Evolutionary conservation across 106 monocot genomes (phyloP), one percentile per base, ranked within the genome.

Genomic region (Amphibolis antarctica): DNA sequence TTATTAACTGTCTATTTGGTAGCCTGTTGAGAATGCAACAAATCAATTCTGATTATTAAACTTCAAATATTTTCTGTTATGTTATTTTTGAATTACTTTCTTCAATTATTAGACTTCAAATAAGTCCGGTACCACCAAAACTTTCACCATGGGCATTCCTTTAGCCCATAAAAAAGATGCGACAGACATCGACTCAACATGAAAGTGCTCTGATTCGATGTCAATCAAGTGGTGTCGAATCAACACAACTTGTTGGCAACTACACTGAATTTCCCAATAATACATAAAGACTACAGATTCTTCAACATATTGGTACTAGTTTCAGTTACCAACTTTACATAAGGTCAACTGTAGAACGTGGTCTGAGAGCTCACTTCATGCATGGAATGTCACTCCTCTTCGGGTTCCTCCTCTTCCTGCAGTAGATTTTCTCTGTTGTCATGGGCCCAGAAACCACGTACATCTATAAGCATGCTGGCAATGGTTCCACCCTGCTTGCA

Each of bases 401-500:
- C 90, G 12, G 88, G 86, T 47, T 96, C 96, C 61, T 96, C 94
- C 70, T 96, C 96, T 67, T 96, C 96, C 76, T 96, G 96, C 1
- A 96, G 78, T 17, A 96, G 96, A 59, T 96, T 96, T 64, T 96
- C 96, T 72, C 90, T 69, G 68, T 96, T 96, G 71, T 96, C 96
- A 22, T 96, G 96, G 30, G 96, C 96, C 96, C 96, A 96, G 74
- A 96, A 96, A 15, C 96, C 96, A 1, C 96, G 89, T 10, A 96
- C 90, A 67, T 96, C 96, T 42, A 90, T 80, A 10, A 96, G 86
- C 96, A 96, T 96, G 60, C 96, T 96, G 28, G 96, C 96, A 30
- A 96, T 81, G 0, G 96, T 96, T 17, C 96, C 96, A n/a, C 96
- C 96, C 53, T 96, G 96, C 69, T 96, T 96, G 80, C 96, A 90